Evolutionary conservation across 495 filamentous ascomycete species (phyloP).

Genomic region (Daldinia concentrica): DNA sequence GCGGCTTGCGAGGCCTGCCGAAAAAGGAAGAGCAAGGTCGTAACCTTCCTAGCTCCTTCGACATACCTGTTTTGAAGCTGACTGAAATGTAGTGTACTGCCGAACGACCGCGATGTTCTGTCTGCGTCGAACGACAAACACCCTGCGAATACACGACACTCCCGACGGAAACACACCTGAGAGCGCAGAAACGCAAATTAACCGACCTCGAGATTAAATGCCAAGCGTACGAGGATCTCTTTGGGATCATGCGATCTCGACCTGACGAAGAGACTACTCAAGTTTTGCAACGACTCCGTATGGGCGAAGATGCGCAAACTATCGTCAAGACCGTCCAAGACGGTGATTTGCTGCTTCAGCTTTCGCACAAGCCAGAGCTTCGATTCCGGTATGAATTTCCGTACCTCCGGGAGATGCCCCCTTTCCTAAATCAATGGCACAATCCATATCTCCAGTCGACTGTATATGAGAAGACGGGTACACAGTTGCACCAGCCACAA

Average conservation of each 20-base stretch:
- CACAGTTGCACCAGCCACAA: slow-evolving; percentile 20
- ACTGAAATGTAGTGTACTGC: slow-evolving; percentile 26
- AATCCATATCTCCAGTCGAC: slow-evolving; percentile 47
- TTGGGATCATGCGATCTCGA: slow-evolving; percentile 34
- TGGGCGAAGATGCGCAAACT: slow-evolving; percentile 30
- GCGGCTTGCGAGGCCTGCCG: slow-evolving; percentile 39
- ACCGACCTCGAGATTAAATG: slow-evolving; percentile 39
- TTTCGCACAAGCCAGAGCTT: slow-evolving; percentile 48
- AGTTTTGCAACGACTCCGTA: slow-evolving; percentile 27
- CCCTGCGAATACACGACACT: slow-evolving; percentile 41
- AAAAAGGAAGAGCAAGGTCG: slow-evolving; percentile 41
- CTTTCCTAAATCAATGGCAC: slow-evolving; percentile 41
- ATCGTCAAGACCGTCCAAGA: slow-evolving; percentile 50
- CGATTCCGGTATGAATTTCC: slow-evolving; percentile 55
- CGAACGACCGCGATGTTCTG: slow-evolving; percentile 40
- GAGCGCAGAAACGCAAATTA: slow-evolving; percentile 35
- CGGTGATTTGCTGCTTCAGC: slow-evolving; percentile 51
- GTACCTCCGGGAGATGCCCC: slow-evolving; percentile 50
- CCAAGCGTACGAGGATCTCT: slow-evolving; percentile 31
- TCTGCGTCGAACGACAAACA: slow-evolving; percentile 37
- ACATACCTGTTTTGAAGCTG: background rate
- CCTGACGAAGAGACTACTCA: slow-evolving; percentile 24
- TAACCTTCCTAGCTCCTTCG: background rate
- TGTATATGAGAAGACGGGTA: slow-evolving; percentile 26
- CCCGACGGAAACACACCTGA: slow-evolving; percentile 37